Evolutionary conservation across 1,139 yeast genomes (phyloP), one percentile per base, ranked within the genome.

Genomic region (Taphrina communis): DNA sequence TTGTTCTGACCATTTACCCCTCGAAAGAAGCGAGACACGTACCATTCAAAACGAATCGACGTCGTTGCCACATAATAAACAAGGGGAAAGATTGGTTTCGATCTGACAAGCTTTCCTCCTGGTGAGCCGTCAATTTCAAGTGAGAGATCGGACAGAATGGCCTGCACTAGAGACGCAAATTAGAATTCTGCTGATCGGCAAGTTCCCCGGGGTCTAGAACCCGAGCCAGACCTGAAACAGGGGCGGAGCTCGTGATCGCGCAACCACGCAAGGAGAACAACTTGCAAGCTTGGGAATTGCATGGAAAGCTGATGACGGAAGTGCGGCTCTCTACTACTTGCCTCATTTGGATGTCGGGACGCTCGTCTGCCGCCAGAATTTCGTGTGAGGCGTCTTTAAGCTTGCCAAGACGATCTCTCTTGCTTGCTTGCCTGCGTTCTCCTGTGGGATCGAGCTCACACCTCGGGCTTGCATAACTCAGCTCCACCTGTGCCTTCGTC

Each of bases 21-120:
- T 6, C 31, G 21, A 12, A 12, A 12, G 41, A 44, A 48, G 44
- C 62, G 62, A 58, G 62, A 58, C 62, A 58, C 17, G 42, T 58
- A 44, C 60, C 42, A 44, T 36, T 36, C 62, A 58, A 58, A 31
- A 58, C 62, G 62, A 25, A 36, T 44, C 62, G 8, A 58, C 17
- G 62, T 58, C 62, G 17, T 21, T 42, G 62, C 46, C 62, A 12
- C 19, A 17, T n/a, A 6, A 41, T 19, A 53, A 36, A 36, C 9
- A 53, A 11, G 58, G 58, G 21, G 42, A 39, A 9, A 14, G 53
- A 50, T 50, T 8, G 53, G 53, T 19, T 21, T 5, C 3, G 6
- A 12, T 19, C 9, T 17, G 21, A 8, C 19, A 46, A 46, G 11
- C 19, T 46, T 46, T n/a, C 25, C 14, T 14, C 42, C 42, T 25